These are phyloP conservation scores for Symbiodinium natans DNA, from an alignment of 73 alveolate genomes.

Conservation along the genomic window DNA sequence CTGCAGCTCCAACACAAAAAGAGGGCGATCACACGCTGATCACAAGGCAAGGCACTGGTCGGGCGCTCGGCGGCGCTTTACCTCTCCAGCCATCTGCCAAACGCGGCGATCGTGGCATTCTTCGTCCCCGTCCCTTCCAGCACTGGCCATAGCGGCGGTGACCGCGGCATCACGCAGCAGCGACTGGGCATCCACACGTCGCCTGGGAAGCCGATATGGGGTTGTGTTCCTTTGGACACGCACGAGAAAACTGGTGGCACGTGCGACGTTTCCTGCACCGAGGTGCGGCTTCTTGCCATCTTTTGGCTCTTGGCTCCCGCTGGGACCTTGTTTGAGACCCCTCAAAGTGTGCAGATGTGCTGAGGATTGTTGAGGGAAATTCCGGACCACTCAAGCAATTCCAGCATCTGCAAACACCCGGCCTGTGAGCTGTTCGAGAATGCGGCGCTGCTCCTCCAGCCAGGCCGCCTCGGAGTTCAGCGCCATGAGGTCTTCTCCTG, in stretches of 20 bases:
- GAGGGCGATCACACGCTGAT: too few relatives aligned
- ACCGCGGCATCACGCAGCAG: slow-evolving; percentile 29
- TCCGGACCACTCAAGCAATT: too few relatives aligned
- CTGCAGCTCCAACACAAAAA: too few relatives aligned
- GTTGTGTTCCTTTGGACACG: background rate
- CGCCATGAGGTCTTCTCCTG: slow-evolving; percentile 40
- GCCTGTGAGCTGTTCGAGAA: slow-evolving; percentile 20
- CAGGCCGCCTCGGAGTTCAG: slow-evolving; percentile 29
- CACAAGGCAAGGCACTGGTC: too few relatives aligned
- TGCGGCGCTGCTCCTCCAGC: slow-evolving; percentile 67
- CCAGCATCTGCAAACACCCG: background rate
- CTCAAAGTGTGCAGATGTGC: background rate
- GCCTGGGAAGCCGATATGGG: background rate
- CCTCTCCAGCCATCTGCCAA: slow-evolving; percentile 12
- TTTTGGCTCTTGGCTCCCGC: background rate
- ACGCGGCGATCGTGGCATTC: background rate
- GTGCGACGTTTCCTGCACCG: too few relatives aligned
- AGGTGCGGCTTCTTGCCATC: background rate
- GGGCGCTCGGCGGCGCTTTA: background rate
- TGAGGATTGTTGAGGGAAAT: background rate
- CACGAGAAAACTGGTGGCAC: background rate
- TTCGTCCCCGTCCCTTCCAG: background rate
- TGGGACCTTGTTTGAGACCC: background rate
- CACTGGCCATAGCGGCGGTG: background rate
- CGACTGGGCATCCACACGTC: slow-evolving; percentile 38